Evolutionary conservation across 208 protist species (phyloP).

Genomic region (Porcisia deanei): DNA sequence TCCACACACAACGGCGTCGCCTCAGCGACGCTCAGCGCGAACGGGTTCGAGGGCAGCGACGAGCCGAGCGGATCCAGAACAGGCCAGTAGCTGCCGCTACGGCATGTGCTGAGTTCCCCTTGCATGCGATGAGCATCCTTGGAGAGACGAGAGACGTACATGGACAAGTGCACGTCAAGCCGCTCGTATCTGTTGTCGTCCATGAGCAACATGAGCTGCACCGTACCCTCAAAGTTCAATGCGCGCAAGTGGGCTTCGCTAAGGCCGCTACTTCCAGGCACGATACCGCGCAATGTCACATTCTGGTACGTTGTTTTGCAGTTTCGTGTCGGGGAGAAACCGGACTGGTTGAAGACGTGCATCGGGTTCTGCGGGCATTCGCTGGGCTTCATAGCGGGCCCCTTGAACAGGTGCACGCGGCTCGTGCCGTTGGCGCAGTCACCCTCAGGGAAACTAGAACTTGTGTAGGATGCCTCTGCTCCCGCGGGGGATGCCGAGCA

Average conservation of each 20-base stretch:
- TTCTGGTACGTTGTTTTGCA: slow-evolving; percentile 79
- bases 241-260: slow-evolving; percentile 35
- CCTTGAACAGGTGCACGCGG: slow-evolving; percentile 70
- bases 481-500: slow-evolving; percentile 42
- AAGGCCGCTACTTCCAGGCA: slow-evolving; percentile 59
- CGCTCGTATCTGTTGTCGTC: slow-evolving; percentile 45
- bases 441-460: slow-evolving; percentile 54
- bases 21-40: slow-evolving; percentile 42
- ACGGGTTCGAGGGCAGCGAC: slow-evolving; percentile 63
- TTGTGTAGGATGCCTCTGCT: slow-evolving; percentile 43
- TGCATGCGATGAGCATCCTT: slow-evolving; percentile 43
- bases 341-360: slow-evolving; percentile 65
- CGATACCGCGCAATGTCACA: slow-evolving; percentile 76
- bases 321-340: slow-evolving; percentile 63
- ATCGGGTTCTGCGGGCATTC: slow-evolving; percentile 51
- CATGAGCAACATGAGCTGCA: slow-evolving; percentile 70
- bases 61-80: slow-evolving; percentile 79
- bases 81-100: slow-evolving; percentile 75
- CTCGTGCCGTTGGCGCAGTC: slow-evolving; percentile 52
- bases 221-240: slow-evolving; percentile 65
- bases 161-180: slow-evolving; percentile 51
- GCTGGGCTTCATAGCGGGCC: slow-evolving; percentile 43
- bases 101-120: slow-evolving; percentile 61
- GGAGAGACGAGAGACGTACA: slow-evolving; percentile 70
- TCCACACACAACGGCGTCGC: slow-evolving; percentile 62